Percentiles rank a stretch among this genome's conserved stretches.
Evolutionary conservation across 805 yeast species (phyloP).

Genomic region (Yamadazyma insecticola): DNA sequence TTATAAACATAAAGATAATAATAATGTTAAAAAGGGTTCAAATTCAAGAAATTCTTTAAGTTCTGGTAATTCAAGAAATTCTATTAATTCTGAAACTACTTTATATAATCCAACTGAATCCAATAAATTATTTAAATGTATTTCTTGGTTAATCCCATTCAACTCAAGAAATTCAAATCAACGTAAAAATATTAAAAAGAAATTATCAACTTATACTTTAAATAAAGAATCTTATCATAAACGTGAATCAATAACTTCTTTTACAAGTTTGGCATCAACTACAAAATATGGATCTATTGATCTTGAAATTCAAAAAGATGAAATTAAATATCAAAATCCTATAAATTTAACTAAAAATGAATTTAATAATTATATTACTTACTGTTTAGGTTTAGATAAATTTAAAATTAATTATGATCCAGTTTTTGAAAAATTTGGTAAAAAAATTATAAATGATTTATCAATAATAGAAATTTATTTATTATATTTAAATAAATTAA

Average conservation of each 20-base stretch:
- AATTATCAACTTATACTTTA: conserved; percentile 8
- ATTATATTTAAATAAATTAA: conserved; percentile 11
- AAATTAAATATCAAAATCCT: background rate
- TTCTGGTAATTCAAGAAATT: too few relatives aligned
- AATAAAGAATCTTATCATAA: conserved; percentile 1
- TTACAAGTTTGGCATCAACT: conserved; percentile 3
- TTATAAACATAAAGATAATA: conserved; percentile 12
- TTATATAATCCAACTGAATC: too few relatives aligned
- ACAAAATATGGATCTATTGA: conserved; percentile 9
- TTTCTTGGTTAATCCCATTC: conserved; percentile 11
- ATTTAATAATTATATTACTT: conserved; percentile 17
- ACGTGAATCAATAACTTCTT: background rate
- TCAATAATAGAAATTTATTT: conserved; percentile 6
- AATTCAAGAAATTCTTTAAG: too few relatives aligned
- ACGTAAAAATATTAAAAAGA: conserved; percentile 4
- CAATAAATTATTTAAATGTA: too few relatives aligned
- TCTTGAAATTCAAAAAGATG: conserved; percentile 11
- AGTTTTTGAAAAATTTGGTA: conserved; percentile 18
- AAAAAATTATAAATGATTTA: conserved; percentile 13
- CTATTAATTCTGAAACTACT: too few relatives aligned
- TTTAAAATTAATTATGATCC: conserved; percentile 20
- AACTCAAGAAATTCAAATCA: background rate
- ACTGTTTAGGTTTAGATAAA: conserved; percentile 16
- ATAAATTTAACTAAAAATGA: conserved; percentile 6
- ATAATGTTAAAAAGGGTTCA: background rate